Conservation (phyloP, 2,329 filamentous ascomycete genomes). For the Corinectria fuckeliana region DNA sequence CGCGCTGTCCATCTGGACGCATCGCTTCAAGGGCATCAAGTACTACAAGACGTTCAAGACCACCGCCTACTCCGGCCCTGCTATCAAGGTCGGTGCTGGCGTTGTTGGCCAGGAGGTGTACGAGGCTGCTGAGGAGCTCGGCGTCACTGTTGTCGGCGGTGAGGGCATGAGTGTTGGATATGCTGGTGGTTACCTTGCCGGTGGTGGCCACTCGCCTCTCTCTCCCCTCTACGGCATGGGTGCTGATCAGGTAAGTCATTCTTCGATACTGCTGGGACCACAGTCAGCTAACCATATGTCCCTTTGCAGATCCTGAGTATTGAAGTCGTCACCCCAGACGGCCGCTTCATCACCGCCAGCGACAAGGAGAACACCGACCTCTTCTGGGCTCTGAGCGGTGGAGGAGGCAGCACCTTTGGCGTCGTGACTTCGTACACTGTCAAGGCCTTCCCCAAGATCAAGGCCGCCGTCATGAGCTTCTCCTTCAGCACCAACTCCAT, state of each 20-base stretch:
- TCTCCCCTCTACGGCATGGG: slow-evolving; percentile 27
- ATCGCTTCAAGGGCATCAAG: slow-evolving; percentile 54
- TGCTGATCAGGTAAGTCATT: slow-evolving; percentile 29
- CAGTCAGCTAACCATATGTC: not conserved
- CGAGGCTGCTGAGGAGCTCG: slow-evolving; percentile 53
- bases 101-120: slow-evolving; percentile 61
- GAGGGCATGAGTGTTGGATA: slow-evolving; percentile 48
- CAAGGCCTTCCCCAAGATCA: slow-evolving; percentile 46
- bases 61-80: slow-evolving; percentile 49
- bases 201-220: slow-evolving; percentile 31
- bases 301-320: slow-evolving; percentile 23
- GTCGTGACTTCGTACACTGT: slow-evolving; percentile 43
- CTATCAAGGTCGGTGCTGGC: slow-evolving; percentile 62
- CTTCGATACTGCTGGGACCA: too few species aligned
- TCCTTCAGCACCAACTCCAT: slow-evolving; percentile 24
- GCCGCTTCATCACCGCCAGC: slow-evolving; percentile 24
- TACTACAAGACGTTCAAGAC: slow-evolving; percentile 28
- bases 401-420: slow-evolving; percentile 47
- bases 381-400: slow-evolving; percentile 49
- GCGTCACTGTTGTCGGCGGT: slow-evolving; percentile 59
- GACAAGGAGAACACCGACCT: slow-evolving; percentile 34
- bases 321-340: slow-evolving; percentile 28
- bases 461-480: slow-evolving; percentile 31
- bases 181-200: slow-evolving; percentile 31
- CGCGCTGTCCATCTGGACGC: slow-evolving; percentile 62